Conservation (phyloP, 2,329 filamentous ascomycete species). For the Pestalotiopsis sp. region DNA sequence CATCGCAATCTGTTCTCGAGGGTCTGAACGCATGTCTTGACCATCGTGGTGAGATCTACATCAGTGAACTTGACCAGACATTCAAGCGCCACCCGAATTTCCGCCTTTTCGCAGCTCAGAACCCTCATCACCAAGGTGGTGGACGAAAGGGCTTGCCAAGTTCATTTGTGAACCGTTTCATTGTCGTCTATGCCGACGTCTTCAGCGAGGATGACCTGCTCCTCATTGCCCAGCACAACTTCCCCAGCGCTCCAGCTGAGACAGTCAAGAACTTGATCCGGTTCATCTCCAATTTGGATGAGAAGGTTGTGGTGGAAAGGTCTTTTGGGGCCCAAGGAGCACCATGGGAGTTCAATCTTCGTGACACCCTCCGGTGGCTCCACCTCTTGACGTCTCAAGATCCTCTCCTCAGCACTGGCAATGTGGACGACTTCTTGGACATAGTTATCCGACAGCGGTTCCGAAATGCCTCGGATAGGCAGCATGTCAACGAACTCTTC, state of each 20-base stretch:
- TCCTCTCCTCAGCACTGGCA: slow-evolving; percentile 61
- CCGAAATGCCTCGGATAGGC: slow-evolving; percentile 69
- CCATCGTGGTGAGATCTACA: slow-evolving; percentile 92
- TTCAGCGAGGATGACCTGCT: slow-evolving; percentile 81
- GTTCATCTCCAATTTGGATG: slow-evolving; percentile 81
- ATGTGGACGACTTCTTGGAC: slow-evolving; percentile 74
- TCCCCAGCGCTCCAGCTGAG: slow-evolving; percentile 61
- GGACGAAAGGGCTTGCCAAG: slow-evolving; percentile 92
- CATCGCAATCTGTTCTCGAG: slow-evolving; percentile 94
- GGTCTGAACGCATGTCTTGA: slow-evolving; percentile 96
- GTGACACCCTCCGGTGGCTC: slow-evolving; percentile 88
- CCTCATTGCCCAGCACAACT: slow-evolving; percentile 79
- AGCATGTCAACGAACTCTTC: slow-evolving; percentile 68
- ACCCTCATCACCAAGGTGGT: slow-evolving; percentile 95
- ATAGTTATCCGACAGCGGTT: slow-evolving; percentile 89
- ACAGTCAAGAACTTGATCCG: slow-evolving; percentile 70
- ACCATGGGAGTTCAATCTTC: slow-evolving; percentile 95
- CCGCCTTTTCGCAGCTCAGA: slow-evolving; percentile 94
- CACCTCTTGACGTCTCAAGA: slow-evolving; percentile 66
- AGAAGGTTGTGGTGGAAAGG: slow-evolving; percentile 63
- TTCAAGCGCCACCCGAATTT: slow-evolving; percentile 90
- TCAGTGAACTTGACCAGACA: slow-evolving; percentile 91
- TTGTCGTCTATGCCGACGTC: slow-evolving; percentile 94
- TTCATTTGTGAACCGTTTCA: slow-evolving; percentile 97
- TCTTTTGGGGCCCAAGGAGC: slow-evolving; percentile 66